Base-by-base conservation (phyloP, 2,329 filamentous ascomycete genomes). In the Lojkania enalia region DNA sequence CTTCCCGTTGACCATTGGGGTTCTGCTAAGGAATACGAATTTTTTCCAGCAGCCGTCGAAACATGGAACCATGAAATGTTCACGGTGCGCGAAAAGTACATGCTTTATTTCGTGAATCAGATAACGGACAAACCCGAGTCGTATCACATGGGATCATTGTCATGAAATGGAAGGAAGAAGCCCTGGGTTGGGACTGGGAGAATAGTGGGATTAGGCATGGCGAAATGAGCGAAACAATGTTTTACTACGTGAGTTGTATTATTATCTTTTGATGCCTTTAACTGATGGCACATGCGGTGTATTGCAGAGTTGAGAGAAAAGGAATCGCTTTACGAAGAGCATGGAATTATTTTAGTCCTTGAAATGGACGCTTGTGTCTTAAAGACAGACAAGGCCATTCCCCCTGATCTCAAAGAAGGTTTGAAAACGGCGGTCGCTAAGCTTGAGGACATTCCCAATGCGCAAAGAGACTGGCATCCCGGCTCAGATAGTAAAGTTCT, bases 401-500 rank as follows among this genome's bases (percentile, higher is more conserved):
- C 23, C n/a, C n/a, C 7, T 27, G 23, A 27, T 27, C 7, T 27
- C 23, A 27, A 27, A 27, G 7, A 27, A 27, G 7, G 7, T 7
- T 33, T 33, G 15, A 33, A 33, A 33, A 14, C 7, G 2, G 74
- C 71, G 1, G 73, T 77, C 14, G 58, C 60, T 2, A 55, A 57
- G 0, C 67, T 87, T 1, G 77, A 83, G 44, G 63, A 78, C 18
- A 69, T 77, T 1, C 74, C 77, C 0, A 73, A 76, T 2, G 42
- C 68, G 0, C 40, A 71, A 23, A 76, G 77, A 51, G 83, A 85
- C 60, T 86, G 77, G 74, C 80, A 86, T 60, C 83, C 83, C 0
- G 70, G 75, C 2, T 81, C 77, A 1, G 68, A 81, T 29, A 64
- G 68, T 0, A 74, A 74, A 39, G 81, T 87, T 4, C 73, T 83